These are phyloP conservation scores for Phytophthora idaei DNA, from an alignment of 352 stramenopile genomes.

Conservation along the genomic window DNA sequence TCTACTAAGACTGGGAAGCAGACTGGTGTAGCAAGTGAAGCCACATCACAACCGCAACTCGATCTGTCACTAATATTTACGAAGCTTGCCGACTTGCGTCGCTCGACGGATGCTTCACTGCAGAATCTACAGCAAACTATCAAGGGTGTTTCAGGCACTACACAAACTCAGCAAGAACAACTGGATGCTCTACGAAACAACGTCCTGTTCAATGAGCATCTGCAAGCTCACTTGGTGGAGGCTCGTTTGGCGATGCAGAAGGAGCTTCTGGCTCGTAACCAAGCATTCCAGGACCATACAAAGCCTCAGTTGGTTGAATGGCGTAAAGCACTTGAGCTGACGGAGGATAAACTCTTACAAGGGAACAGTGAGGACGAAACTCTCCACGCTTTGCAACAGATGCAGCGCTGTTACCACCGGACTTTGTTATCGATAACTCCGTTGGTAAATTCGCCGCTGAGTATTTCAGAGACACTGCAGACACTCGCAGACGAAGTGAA, in stretches of 20 bases:
- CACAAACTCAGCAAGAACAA: slow-evolving; percentile 54
- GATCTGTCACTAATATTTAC: slow-evolving; percentile 85
- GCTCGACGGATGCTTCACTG: slow-evolving; percentile 63
- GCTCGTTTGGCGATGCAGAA: slow-evolving; percentile 66
- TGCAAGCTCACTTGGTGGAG: slow-evolving; percentile 66
- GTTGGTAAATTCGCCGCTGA: slow-evolving; percentile 61
- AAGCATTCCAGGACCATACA: slow-evolving; percentile 67
- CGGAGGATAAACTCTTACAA: slow-evolving; percentile 65
- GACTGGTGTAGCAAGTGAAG: slow-evolving; percentile 8
- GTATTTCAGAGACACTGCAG: slow-evolving; percentile 64
- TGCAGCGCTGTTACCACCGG: slow-evolving; percentile 67
- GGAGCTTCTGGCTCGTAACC: slow-evolving; percentile 68
- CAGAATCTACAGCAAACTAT: slow-evolving; percentile 62
- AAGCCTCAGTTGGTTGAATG: slow-evolving; percentile 76
- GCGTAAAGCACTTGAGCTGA: slow-evolving; percentile 63
- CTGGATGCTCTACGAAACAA: slow-evolving; percentile 61
- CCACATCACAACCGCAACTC: slow-evolving; percentile 37
- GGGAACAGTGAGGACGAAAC: slow-evolving; percentile 63
- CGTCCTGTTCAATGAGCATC: slow-evolving; percentile 54
- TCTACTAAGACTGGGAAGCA: slow-evolving; percentile 18
- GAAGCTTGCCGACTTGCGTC: slow-evolving; percentile 73
- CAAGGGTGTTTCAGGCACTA: slow-evolving; percentile 41
- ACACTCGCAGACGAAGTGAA: slow-evolving; percentile 62
- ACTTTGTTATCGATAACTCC: slow-evolving; percentile 64
- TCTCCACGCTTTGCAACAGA: slow-evolving; percentile 62